phyloP scores from a whole-genome alignment of 2,329 filamentous ascomycete species.

The Cadophora gregata region DNA sequence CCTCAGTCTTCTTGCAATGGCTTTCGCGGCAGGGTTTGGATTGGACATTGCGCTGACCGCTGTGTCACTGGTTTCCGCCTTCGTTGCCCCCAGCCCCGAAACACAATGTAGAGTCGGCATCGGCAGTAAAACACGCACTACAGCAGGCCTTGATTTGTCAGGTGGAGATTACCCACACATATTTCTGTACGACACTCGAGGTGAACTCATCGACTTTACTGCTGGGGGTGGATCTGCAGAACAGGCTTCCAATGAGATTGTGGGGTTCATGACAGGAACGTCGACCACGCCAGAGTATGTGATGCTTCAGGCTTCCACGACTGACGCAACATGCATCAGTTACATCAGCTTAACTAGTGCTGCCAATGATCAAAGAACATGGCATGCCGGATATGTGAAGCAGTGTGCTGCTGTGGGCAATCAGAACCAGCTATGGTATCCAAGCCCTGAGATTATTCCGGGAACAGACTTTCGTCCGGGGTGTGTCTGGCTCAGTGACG shows the following conservation, averaged over 20 bases:
- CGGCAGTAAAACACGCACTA: not conserved
- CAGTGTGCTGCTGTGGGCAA: not conserved
- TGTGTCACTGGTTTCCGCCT: not conserved
- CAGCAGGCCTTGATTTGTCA: not conserved
- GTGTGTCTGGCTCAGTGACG: not conserved
- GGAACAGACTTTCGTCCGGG: not conserved
- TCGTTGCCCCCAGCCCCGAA: not conserved
- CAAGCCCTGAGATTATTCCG: not conserved
- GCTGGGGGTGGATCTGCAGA: not conserved
- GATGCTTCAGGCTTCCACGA: not conserved
- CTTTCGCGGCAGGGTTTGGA: not conserved
- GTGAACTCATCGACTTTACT: not conserved
- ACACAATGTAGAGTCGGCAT: slow-evolving; percentile 1
- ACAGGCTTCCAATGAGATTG: not conserved
- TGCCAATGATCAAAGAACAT: not conserved
- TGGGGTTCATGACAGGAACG: not conserved
- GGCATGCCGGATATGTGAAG: not conserved
- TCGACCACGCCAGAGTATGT: not conserved
- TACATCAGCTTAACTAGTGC: not conserved
- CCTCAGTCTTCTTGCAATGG: not conserved
- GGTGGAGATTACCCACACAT: not conserved
- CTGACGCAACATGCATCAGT: not conserved
- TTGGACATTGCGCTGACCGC: not conserved
- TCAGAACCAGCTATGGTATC: slow-evolving; percentile 3
- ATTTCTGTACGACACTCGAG: not conserved